Evolutionary conservation across 176 grass and related monocot genomes (phyloP), one percentile per base, ranked within the genome.

Genomic region (Hordeum marinum): DNA sequence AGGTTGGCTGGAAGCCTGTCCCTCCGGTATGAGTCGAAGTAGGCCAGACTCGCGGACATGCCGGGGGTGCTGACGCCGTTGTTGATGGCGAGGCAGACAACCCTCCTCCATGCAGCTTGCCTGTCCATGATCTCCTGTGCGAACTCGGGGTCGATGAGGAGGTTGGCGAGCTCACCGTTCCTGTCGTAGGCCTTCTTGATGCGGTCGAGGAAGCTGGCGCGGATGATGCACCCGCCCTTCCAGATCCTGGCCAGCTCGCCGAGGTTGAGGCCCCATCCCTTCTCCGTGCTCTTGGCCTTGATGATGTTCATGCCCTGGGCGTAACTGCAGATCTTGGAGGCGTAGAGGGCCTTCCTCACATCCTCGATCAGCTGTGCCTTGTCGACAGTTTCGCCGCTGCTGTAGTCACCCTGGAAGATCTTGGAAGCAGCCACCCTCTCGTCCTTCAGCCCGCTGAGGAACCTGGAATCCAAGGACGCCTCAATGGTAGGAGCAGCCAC

Each of bases 201-300:
- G 83, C 94, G 91, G 73, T 95, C 94, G 0, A 95, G 87, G 82
- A 95, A 95, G 79, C 92, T 95, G 54, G 94, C 91, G 0, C 94
- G 90, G 59, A 95, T 95, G 87, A 95, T 95, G 71, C 94, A 95
- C 32, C 94, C 94, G 3, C 94, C 94, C 85, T 95, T 95, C 94
- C 94, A 95, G 76, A 95, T 95, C 85, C 94, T 93, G 0, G 94
- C 94, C 25, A 95, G 86, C 80, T 95, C 94, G 13, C 94, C 94
- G 17, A 95, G 87, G 68, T 92, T 93, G 64, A 95, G 88, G 20
- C 78, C 59, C 94, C 94, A 95, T 46, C 84, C 88, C 52, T 95
- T 95, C 64, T 95, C 91, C 31, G 46, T 57, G 65, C 91, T 95
- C 86, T 95, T 95, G 6, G 88, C 94, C 83, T 90, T 95, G 76